Percentiles rank a stretch among this genome's conserved stretches.
Evolutionary conservation across 345 rosid species (phyloP).

Genomic region (Erodium maritimum): DNA sequence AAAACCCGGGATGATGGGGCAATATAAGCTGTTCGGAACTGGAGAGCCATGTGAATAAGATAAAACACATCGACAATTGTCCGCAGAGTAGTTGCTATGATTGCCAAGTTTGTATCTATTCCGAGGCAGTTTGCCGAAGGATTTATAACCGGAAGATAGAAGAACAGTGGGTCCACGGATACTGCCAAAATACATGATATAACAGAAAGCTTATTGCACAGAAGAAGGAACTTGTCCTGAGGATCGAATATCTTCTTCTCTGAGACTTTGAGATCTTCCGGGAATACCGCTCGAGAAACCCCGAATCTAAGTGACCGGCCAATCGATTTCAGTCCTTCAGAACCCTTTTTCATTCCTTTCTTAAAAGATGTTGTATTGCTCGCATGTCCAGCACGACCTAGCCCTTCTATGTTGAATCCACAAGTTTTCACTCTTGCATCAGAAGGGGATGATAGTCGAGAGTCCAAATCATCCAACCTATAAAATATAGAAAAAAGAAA

Average conservation of each 20-base stretch:
- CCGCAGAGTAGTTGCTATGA: conserved; percentile 65
- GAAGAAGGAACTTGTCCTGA: conserved; percentile 72
- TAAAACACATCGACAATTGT: conserved; percentile 70
- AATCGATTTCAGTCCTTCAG: conserved; percentile 83
- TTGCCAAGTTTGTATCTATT: conserved; percentile 62
- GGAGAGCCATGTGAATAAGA: conserved; percentile 81
- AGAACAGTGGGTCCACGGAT: conserved; percentile 81
- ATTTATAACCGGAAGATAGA: conserved; percentile 78
- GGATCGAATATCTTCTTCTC: conserved; percentile 87
- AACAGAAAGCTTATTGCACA: conserved; percentile 69
- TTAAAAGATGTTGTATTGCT: conserved; percentile 48
- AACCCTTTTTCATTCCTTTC: conserved; percentile 66
- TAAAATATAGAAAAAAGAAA: conserved; percentile 10
- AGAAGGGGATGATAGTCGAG: conserved; percentile 59
- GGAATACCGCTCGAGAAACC: conserved; percentile 82
- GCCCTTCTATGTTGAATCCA: conserved; percentile 61
- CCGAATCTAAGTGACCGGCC: conserved; percentile 90
- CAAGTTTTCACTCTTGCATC: conserved; percentile 49
- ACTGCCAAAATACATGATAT: conserved; percentile 75
- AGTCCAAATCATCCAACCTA: conserved; percentile 95
- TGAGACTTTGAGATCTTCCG: conserved; percentile 88
- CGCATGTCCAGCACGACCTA: conserved; percentile 28
- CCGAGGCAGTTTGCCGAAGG: conserved; percentile 41
- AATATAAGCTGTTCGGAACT: conserved; percentile 90
- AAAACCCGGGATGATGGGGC: conserved; percentile 96